phyloP scores from a whole-genome alignment of 179 eudicot species.

The Patellifolia procumbens region DNA sequence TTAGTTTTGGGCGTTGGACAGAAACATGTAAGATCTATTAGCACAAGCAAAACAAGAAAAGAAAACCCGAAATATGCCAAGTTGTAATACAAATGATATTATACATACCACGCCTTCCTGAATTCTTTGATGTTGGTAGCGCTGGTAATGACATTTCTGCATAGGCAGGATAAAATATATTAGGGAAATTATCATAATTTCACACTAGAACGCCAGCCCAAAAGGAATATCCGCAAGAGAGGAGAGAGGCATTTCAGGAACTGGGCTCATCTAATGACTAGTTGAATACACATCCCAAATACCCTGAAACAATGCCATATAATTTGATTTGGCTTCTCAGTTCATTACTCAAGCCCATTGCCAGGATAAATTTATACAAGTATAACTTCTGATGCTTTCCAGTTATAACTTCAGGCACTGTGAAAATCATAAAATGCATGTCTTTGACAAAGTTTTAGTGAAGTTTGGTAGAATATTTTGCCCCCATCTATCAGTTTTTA shows the following conservation, averaged over 20 bases:
- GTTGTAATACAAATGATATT: not conserved
- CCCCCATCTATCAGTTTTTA: too few species aligned
- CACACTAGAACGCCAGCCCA: not conserved
- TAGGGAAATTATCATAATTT: constrained; percentile 9
- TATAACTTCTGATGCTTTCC: too few species aligned
- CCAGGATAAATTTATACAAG: too few species aligned
- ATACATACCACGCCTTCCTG: constrained; percentile 59
- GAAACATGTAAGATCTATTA: not conserved
- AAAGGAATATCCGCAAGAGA: not conserved
- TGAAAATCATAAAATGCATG: not conserved
- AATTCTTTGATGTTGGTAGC: constrained; percentile 61
- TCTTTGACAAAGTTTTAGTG: not conserved
- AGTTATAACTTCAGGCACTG: too few species aligned
- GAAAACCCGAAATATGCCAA: not conserved
- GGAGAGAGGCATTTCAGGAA: not conserved
- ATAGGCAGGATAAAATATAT: constrained; percentile 21
- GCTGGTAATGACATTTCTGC: constrained; percentile 99
- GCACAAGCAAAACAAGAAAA: constrained; percentile 5
- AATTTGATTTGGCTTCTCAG: not conserved
- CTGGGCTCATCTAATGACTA: not conserved
- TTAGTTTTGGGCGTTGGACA: not conserved
- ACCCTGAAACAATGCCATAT: not conserved
- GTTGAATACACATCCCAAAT: constrained; percentile 7
- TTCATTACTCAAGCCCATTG: not conserved
- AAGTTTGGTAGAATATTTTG: not conserved